These are phyloP conservation scores for Hemisphaericaspora nanyangensis DNA, from an alignment of 805 yeast genomes.

Conservation along the genomic window DNA sequence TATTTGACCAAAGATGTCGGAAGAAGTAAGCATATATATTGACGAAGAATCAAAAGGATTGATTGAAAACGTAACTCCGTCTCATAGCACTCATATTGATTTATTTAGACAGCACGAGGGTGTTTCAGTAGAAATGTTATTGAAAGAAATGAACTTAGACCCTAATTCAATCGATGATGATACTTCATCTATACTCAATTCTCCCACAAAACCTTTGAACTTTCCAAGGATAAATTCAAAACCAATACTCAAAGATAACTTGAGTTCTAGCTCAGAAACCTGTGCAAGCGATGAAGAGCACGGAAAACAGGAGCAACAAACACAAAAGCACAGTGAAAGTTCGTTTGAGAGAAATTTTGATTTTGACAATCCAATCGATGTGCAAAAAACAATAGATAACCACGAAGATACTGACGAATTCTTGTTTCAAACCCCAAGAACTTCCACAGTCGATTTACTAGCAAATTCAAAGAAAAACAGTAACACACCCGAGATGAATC, in stretches of 20 bases:
- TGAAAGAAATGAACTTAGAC: conserved; percentile 22
- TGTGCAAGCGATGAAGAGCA: conserved; percentile 31
- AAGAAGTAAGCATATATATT: neutral
- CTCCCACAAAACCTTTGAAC: conserved; percentile 32
- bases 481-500: conserved; percentile 14
- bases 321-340: neutral
- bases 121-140: conserved; percentile 27
- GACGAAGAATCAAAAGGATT: conserved; percentile 8
- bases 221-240: conserved; percentile 16
- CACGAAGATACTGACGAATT: conserved; percentile 20
- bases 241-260: conserved; percentile 2
- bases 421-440: conserved; percentile 22
- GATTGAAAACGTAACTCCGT: conserved; percentile 7
- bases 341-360: conserved; percentile 22
- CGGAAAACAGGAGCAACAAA: neutral
- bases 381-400: conserved; percentile 10
- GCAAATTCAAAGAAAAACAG: neutral
- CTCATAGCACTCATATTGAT: conserved; percentile 11
- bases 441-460: conserved; percentile 14
- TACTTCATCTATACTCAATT: conserved; percentile 13
- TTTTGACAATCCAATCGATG: conserved; percentile 11
- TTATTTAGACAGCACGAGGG: conserved; percentile 24
- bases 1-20: no score
- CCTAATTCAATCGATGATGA: conserved; percentile 2
- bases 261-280: conserved; percentile 38